These are phyloP conservation scores for Annulohypoxylon stygium DNA, from an alignment of 495 filamentous ascomycete species.

Conservation along the genomic window DNA sequence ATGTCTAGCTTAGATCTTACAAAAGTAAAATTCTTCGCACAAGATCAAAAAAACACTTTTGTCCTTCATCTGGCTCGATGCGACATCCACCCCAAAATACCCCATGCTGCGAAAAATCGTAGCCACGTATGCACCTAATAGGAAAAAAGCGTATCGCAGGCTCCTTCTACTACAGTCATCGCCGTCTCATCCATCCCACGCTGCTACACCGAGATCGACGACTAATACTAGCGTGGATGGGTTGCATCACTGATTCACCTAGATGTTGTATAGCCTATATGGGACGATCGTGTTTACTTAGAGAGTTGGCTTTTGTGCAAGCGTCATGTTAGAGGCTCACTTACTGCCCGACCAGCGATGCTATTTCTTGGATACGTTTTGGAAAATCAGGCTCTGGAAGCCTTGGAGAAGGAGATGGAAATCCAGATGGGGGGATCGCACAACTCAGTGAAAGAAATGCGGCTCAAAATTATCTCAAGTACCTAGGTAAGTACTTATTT, in stretches of 20 bases:
- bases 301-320: not conserved
- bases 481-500: constrained; percentile 11
- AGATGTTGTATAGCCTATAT: constrained; percentile 16
- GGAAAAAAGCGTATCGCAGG: not conserved
- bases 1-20: not conserved
- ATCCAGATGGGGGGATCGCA: not conserved
- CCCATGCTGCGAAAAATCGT: constrained; percentile 13
- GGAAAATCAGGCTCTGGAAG: not conserved
- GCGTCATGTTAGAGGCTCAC: not conserved
- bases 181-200: constrained; percentile 1
- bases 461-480: constrained; percentile 28
- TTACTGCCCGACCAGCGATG: not conserved
- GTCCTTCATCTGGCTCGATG: constrained; percentile 15
- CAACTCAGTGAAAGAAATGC: not conserved
- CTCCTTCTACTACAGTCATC: constrained; percentile 1
- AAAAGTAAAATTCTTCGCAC: constrained; percentile 3
- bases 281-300: not conserved
- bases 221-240: constrained; percentile 2
- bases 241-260: constrained; percentile 32
- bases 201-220: constrained; percentile 35
- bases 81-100: constrained; percentile 18
- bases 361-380: not conserved
- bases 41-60: constrained; percentile 2
- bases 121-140: constrained; percentile 30
- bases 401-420: not conserved